Evolutionary conservation across 2,329 filamentous ascomycete genomes (phyloP), one percentile per base, ranked within the genome.

Genomic region (Xylariaceae sp.): DNA sequence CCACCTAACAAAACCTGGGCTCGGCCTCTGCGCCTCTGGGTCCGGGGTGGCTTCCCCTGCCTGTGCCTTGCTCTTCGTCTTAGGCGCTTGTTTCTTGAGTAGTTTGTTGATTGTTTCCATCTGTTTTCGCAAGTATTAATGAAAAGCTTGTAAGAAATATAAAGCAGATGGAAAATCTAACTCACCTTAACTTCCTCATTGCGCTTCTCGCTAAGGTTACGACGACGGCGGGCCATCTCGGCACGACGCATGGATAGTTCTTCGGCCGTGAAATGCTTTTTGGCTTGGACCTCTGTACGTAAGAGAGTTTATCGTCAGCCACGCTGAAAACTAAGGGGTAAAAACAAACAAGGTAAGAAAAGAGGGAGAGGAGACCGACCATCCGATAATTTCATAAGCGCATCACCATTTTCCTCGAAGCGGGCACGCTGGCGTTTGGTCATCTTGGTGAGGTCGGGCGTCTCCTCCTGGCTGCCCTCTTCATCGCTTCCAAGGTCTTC

Each of bases 71-170:
- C 70, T 68, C 49, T 74, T 82, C 40, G 77, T 78, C 62, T 90
- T 89, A 16, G 85, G 82, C 1, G 85, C 84, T 59, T 89, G 86
- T 59, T 89, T 88, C 63, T 88, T 88, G 36, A 92, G 77, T 2
- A 92, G 78, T 55, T 89, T 88, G 69, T 92, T 89, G 73, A 92
- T 90, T 0, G 86, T 92, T 69, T 90, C 86, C 76, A 88, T 86
- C 85, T 89, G 51, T 41, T 24, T 24, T 24, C 21, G 21, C 6
- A 24, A 24, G 11, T 24, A 7, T 7, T 24, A 24, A 11, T 7
- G 21, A 24, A 7, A 24, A 7, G 7, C 11, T 24, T 24, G 11
- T 6, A 24, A 24, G 7, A 11, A 11, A 11, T 24, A 24, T 24
- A 24, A 24, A 24, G 11, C 21, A 11, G 11, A n/a, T n/a, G 9